Base-by-base conservation (phyloP, 2,329 filamentous ascomycete genomes). In the Fusarium sp. region DNA sequence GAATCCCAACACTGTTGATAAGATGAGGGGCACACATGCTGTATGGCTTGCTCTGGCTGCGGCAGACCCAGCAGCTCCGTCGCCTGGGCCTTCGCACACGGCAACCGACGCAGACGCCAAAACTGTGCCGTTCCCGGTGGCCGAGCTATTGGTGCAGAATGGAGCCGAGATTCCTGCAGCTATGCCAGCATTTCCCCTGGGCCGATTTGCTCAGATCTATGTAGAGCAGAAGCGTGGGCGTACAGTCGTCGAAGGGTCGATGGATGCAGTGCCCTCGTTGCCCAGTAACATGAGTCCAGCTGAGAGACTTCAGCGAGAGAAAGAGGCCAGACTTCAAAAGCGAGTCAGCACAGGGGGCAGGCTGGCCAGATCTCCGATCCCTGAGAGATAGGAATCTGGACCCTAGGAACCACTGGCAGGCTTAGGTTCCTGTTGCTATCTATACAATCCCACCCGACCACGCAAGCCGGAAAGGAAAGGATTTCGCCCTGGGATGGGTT, bases 41-140 rank as follows among this genome's bases (percentile, higher is more conserved):
- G 87, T 98, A 17, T 98, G 94, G 81, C 84, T 99, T 40, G 96
- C 96, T 17, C 87, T 99, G 23, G 94, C 94, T 21, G 94, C 95
- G 7, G 94, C 94, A 5, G 96, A 99, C 74, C 96, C 96, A 5
- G 94, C 94, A 21, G 85, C 91, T 1, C 94, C 94, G 2, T 87
- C 78, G 75, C 82, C 83, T 6, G 77, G 80, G 21, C 81, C 83
- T 3, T 76, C 80, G 20, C 76, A 83, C 35, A 70, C 83, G 5
- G 74, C 82, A 41, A 63, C 79, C 68, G 75, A 86, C 74, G 72
- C 82, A 53, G 74, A 81, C 66, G 72, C 83, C 76, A 88, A 88
- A 69, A 76, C 83, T 5, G 84, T 89, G 11, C 87, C 94, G 0
- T 99, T 99, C 76, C 90, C 96, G 0, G 85, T 98, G 40, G 96